Conservation (phyloP, 2,329 filamentous ascomycete species). For the Pestalotiopsis sp. region DNA sequence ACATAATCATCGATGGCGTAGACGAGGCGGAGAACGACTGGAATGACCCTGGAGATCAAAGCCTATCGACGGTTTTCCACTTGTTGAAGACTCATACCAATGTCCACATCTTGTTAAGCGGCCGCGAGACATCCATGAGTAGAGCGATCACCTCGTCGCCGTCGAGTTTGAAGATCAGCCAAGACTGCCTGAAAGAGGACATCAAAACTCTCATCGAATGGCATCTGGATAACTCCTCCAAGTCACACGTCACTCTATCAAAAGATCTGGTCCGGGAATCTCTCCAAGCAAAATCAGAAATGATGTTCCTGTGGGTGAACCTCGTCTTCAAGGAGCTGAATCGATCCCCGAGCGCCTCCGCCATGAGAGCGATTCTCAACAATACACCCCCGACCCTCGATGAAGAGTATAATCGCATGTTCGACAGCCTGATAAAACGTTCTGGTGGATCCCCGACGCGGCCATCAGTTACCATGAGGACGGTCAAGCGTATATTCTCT, state of each 20-base stretch:
- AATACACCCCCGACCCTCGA: not conserved
- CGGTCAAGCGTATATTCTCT: not conserved
- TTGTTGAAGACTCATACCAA: not conserved
- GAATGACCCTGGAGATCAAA: not conserved
- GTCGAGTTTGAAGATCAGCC: not conserved
- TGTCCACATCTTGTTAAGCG: not conserved
- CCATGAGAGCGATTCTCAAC: not conserved
- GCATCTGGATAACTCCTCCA: not conserved
- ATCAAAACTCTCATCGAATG: not conserved
- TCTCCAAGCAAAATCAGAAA: not conserved
- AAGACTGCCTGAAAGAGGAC: not conserved
- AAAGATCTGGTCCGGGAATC: not conserved
- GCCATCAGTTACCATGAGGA: not conserved
- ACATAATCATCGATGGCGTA: not conserved
- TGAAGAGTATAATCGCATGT: not conserved
- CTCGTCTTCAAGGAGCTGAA: not conserved
- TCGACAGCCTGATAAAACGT: not conserved
- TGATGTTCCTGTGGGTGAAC: not conserved
- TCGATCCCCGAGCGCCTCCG: not conserved
- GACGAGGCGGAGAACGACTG: not conserved
- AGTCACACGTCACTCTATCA: not conserved
- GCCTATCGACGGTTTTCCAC: not conserved
- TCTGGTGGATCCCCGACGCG: not conserved
- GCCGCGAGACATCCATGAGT: not conserved
- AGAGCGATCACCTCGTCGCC: not conserved